Evolutionary conservation across 2,329 filamentous ascomycete genomes (phyloP).

Genomic region (Seiridium unicorne): DNA sequence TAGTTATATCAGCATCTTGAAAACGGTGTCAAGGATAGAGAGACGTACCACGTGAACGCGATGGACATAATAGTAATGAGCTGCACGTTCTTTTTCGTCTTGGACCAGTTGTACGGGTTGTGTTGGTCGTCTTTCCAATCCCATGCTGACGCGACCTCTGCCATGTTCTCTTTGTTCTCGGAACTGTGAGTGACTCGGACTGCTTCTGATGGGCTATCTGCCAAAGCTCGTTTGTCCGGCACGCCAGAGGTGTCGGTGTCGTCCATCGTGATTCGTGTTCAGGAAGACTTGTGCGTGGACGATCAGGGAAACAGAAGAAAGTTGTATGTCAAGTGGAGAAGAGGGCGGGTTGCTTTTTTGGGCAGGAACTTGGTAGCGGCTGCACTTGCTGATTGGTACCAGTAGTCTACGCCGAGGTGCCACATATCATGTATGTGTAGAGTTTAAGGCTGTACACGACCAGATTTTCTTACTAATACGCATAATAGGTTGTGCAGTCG

Average conservation of each 20-base stretch:
- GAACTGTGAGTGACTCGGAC: neutral
- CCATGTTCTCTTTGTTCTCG: neutral
- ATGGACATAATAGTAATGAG: conserved; percentile 35
- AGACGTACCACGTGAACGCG: conserved; percentile 37
- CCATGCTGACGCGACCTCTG: neutral
- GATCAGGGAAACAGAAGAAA: no score
- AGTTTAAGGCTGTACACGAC: no score
- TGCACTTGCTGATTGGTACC: no score
- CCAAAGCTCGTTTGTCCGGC: neutral
- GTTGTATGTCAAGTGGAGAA: no score
- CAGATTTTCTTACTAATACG: no score
- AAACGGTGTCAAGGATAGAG: neutral
- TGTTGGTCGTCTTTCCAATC: conserved; percentile 36
- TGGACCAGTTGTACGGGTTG: conserved; percentile 54
- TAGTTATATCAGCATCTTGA: conserved; percentile 17
- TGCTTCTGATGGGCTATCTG: neutral
- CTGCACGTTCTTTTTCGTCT: conserved; percentile 36
- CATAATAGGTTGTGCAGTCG: no score
- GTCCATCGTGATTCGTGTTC: no score
- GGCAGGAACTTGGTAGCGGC: no score
- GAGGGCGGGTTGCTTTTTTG: no score
- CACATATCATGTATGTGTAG: no score
- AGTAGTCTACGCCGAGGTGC: no score
- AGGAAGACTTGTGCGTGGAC: no score
- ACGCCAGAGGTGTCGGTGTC: neutral